Base-by-base conservation (phyloP, 2,329 filamentous ascomycete genomes). In the Cladosporium sp. region DNA sequence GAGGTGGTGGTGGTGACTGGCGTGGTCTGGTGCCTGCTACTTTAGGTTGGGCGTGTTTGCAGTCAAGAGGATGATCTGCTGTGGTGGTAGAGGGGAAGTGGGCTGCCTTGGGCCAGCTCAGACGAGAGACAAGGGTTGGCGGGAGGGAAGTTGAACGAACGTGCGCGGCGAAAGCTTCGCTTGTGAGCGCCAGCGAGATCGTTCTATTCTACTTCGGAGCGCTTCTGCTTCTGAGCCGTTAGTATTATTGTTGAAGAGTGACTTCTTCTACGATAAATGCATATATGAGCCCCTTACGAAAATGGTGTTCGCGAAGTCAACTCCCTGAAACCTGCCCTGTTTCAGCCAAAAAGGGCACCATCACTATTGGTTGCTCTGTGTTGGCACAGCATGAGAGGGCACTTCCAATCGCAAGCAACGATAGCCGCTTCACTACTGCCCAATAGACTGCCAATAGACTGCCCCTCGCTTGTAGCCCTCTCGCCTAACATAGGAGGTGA, bases 301-400 rank as follows among this genome's bases (percentile, higher is more conserved):
- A 18, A 54, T 0, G 26, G 10, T 3, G 30, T 54, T 21, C 8
- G n/a, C 21, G 26, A 48, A 16, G 21, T 48, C 57, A 2, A 25
- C 16, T 5, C 26, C 46, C 59, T 53, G 59, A 54, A 53, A 62
- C 59, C 23, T 48, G 48, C 30, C 46, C 32, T 30, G 46, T 62
- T 62, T 53, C 46, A 32, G 46, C 10, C 16, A 23, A 21, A 53
- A 53, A 51, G 30, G 59, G 59, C 28, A 8, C 16, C 43, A 43
- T 30, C 46, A 62, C 48, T 54, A 62, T 62, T 62, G 59, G 59
- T 54, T 32, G 30, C 30, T 54, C 30, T 21, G 28, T n/a, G 26
- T n/a, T 54, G 26, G 51, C 26, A 54, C 51, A 18, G 51, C 51
- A 32, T 39, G 54, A 57, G 21, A 14, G 32, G 2, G 13, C 30